Base-by-base conservation (phyloP, 768 basidiomycete species). In the Podaxis carcinomalis region DNA sequence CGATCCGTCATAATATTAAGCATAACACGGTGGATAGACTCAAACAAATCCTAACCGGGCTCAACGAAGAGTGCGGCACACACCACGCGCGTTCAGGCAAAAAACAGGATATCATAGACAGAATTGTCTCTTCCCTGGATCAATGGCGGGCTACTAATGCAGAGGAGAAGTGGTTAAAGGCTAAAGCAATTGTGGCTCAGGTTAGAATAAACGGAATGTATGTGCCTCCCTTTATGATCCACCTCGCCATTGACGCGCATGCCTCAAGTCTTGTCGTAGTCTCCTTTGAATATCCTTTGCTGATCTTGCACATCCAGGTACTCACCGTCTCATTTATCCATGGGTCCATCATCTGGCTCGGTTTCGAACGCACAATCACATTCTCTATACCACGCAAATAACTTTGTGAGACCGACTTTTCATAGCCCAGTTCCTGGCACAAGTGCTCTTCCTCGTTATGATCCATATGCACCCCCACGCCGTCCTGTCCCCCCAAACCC, bases 41-140 rank as follows among this genome's bases (percentile, higher is more conserved):
- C 64, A 93, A 94, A 73, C 87, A 89, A 69, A 90, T 94, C 66
- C 78, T 94, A 60, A 72, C 78, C 40, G 88, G 87, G 25, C 79
- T 93, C 66, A 92, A 92, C 75, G 89, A 90, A 39, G 87, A 92
- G 71, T 92, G 91, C 68, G 75, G 75, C 56, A 83, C 84, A 3
- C 80, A 81, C 66, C 76, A 92, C 28, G 77, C 83, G 57, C 92
- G 90, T 73, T 80, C 89, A 10, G 92, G 92, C 27, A 93, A 90
- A 77, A 94, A 94, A 70, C 89, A 92, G 67, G 93, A 93, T 36
- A 82, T 93, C 51, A 92, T 93, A 69, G 89, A 92, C 70, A 82
- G 90, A 63, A 87, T 94, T 63, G 73, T 83, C 49, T 65, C 67
- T 6, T 76, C 80, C 63, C 73, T 93, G 66, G 86, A 89, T 62